Percentiles rank a stretch among this genome's conserved stretches.
Evolutionary conservation across 257 asterid species (phyloP).

Genomic region (Nicotiana paniculata): DNA sequence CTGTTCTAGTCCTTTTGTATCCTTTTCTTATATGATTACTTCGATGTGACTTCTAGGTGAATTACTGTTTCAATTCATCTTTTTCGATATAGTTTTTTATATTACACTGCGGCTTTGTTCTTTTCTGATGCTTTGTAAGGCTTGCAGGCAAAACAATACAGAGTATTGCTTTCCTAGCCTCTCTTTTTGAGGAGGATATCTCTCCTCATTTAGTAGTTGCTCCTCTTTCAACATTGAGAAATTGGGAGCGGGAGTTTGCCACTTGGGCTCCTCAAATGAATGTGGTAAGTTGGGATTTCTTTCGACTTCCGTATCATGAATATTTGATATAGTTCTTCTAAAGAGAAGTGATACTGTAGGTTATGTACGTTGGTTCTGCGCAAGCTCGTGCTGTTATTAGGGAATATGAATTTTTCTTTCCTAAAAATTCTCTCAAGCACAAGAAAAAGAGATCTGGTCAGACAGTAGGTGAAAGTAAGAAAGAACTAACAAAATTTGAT

Average conservation of each 20-base stretch:
- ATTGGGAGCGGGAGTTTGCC: constrained; percentile 99
- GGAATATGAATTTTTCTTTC: constrained; percentile 82
- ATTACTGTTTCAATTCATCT: neutral
- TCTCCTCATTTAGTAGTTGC: constrained; percentile 93
- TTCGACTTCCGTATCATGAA: neutral
- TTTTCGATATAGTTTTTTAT: neutral
- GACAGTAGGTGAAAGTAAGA: constrained; percentile 61
- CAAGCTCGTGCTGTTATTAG: constrained; percentile 75
- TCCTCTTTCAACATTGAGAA: constrained; percentile 93
- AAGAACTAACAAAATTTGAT: constrained; percentile 86
- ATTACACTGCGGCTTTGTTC: neutral
- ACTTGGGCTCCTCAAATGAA: constrained; percentile 99
- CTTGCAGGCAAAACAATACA: constrained; percentile 92
- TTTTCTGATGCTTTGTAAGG: constrained; percentile 16
- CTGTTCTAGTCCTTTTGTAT: neutral
- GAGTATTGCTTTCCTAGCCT: constrained; percentile 92
- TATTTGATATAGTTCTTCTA: constrained; percentile 12
- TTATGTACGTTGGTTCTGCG: constrained; percentile 85
- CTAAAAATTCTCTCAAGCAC: constrained; percentile 61
- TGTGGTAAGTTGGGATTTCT: constrained; percentile 60
- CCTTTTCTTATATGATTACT: neutral
- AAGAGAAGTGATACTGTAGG: constrained; percentile 54
- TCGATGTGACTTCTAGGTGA: neutral
- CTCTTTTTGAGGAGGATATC: constrained; percentile 68
- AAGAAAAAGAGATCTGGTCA: constrained; percentile 77